Percentiles rank a stretch among this genome's conserved stretches.
These are phyloP conservation scores for Drechslera avenae DNA, from an alignment of 2,329 filamentous ascomycete genomes.

Conservation along the genomic window DNA sequence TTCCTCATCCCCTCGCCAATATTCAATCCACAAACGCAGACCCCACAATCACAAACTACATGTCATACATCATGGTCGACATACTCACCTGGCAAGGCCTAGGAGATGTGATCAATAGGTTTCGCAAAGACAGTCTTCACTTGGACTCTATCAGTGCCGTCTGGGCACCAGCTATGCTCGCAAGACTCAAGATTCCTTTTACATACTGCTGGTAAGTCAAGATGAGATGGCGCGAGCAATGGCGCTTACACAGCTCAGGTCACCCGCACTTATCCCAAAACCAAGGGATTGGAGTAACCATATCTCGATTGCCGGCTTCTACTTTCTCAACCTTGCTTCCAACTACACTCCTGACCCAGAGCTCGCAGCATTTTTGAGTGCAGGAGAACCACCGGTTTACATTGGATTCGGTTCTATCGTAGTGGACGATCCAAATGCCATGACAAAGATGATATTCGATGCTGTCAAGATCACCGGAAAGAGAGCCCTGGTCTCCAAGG, in stretches of 20 bases:
- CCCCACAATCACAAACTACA: conserved; percentile 76
- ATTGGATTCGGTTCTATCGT: conserved; percentile 52
- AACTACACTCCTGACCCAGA: conserved; percentile 49
- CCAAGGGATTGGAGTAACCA: conserved; percentile 53
- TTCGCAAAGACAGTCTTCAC: conserved; percentile 74
- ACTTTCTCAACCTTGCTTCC: conserved; percentile 47
- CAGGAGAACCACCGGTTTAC: conserved; percentile 49
- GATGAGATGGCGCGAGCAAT: neutral
- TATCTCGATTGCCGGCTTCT: conserved; percentile 50
- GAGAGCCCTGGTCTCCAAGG: conserved; percentile 82
- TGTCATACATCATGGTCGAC: conserved; percentile 83
- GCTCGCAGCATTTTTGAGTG: conserved; percentile 47
- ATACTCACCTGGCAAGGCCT: conserved; percentile 94
- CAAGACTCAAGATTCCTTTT: conserved; percentile 76
- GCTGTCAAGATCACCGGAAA: conserved; percentile 63
- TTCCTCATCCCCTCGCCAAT: conserved; percentile 85
- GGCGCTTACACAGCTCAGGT: conserved; percentile 26
- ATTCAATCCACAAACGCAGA: conserved; percentile 78
- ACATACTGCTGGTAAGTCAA: conserved; percentile 79
- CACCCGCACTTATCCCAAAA: conserved; percentile 52
- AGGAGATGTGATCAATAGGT: conserved; percentile 88
- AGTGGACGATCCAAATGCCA: conserved; percentile 50
- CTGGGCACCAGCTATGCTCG: conserved; percentile 80
- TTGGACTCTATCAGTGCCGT: conserved; percentile 79
- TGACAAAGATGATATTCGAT: conserved; percentile 50